phyloP scores from a whole-genome alignment of 1,284 basidiomycete species.

The Neolentinus lepideus region DNA sequence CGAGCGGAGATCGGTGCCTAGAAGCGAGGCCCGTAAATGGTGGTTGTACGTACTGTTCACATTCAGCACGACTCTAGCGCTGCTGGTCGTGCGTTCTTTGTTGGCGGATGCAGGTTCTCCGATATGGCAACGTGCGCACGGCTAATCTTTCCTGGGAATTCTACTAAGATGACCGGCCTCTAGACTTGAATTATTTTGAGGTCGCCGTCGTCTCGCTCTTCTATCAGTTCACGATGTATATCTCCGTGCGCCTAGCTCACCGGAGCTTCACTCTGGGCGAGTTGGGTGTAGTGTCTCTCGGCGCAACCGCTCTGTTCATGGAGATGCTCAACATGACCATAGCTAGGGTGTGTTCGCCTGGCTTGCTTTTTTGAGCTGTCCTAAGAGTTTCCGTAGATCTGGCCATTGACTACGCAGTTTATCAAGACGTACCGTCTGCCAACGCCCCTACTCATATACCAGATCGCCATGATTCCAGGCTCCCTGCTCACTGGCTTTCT shows the following conservation, averaged over 20 bases:
- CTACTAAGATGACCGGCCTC: conserved; percentile 7
- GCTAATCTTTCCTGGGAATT: conserved; percentile 5
- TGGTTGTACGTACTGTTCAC: conserved; percentile 61
- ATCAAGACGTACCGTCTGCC: conserved; percentile 93
- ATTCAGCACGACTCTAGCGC: conserved; percentile 38
- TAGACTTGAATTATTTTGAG: conserved; percentile 79
- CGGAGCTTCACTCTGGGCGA: conserved; percentile 95
- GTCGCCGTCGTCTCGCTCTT: conserved; percentile 71
- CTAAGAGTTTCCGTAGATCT: conserved; percentile 44
- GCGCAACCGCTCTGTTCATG: conserved; percentile 82
- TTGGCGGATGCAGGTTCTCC: conserved; percentile 35
- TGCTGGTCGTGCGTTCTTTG: conserved; percentile 40
- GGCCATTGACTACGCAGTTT: conserved; percentile 75
- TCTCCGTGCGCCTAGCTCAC: conserved; percentile 85
- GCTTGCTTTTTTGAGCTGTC: neutral
- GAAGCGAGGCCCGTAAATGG: conserved; percentile 55
- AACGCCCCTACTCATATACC: conserved; percentile 88
- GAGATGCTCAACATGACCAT: conserved; percentile 82
- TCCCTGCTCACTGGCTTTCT: conserved; percentile 89
- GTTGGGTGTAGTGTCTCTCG: conserved; percentile 81
- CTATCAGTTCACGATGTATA: conserved; percentile 90
- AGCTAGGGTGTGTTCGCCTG: conserved; percentile 37
- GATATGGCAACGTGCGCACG: conserved; percentile 60
- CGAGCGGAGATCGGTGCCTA: conserved; percentile 69
- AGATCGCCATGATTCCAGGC: conserved; percentile 90